Evolutionary conservation across 2,329 filamentous ascomycete species (phyloP), one percentile per base, ranked within the genome.

Genomic region (Alternaria atra): DNA sequence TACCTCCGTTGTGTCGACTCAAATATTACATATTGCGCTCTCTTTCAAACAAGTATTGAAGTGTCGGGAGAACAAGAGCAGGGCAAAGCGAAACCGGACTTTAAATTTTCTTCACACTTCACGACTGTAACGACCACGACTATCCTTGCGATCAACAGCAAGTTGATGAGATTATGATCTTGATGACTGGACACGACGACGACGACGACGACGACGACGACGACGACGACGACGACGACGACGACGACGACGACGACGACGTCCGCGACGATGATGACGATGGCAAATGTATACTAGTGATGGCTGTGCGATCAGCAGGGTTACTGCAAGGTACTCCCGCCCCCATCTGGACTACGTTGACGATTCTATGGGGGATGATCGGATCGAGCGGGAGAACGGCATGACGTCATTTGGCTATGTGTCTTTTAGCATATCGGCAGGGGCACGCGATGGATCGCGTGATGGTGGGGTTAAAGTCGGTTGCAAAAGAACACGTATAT

Each of bases 321-420:
- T 62, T 65, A 63, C 71, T 77, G 74, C 74, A 77, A 78, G 75
- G 75, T 69, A 77, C 75, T 75, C 69, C 73, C 73, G 73, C 65
- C 43, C 30, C 23, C 27, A 43, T 43, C 40, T 43, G 58, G 56
- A 20, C 68, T 61, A 65, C 63, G 62, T 70, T 68, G 54, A 20
- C 20, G 20, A 20, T 20, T 20, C 2, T 20, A 20, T 20, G 20
- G 20, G 20, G 20, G 20, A 20, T 20, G 20, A 20, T 20, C 20
- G 20, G 20, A 20, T 20, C 20, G 20, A 63, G 46, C 46, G 43
- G 50, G 43, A 46, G 20, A 47, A 51, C 39, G 54, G 51, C 25
- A 66, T 74, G 71, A 76, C 72, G 69, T 76, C 72, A 74, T 63
- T 23, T 5, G 42, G 13, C 42, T 44, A 44, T 43, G 60, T 20